Base-by-base conservation (phyloP, 257 asterid genomes). In the Jacaranda mimosifolia region DNA sequence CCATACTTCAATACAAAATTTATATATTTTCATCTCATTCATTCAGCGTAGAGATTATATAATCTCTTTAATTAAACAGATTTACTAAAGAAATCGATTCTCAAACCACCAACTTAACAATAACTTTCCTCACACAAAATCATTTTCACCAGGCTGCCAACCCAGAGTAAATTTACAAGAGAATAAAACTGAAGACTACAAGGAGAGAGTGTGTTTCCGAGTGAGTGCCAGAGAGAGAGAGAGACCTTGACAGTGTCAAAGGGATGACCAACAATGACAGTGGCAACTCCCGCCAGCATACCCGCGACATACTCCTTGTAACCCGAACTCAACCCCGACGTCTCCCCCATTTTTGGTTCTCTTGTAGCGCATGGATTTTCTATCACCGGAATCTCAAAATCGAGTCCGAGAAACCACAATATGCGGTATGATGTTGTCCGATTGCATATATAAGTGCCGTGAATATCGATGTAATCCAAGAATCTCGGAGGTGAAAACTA, bases 211-310 rank as follows among this genome's bases (percentile, higher is more conserved):
- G 52, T 18, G 26, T 32, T 52, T 13, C 40, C 18, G 49, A 43
- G 57, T 71, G 53, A 11, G 40, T 48, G 72, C 0, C 74, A 10
- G 35, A 45, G 60, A 58, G 48, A 71, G 79, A 77, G 43, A 67
- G 65, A 49, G 53, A 91, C 99, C 97, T 95, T 91, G 83, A 95
- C 96, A 43, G 99, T 95, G 84, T 91, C 99, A 38, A 93, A 91
- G 18, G 99, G 99, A 80, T 95, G 99, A 60, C 98, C 98, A 63
- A 86, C 94, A 74, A 84, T 36, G 76, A 93, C 98, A n/a, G 89
- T 93, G 73, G 97, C 82, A 77, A 95, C 91, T 59, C 99, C 98
- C 11, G 98, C 98, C 46, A 88, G 77, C 89, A 90, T 69, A 68
- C 99, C 99, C 5, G 99, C 98, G 45, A 89, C 87, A 63, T 89